These are phyloP conservation scores for Glycyrrhiza uralensis DNA, from an alignment of 306 rosid species.

Conservation along the genomic window DNA sequence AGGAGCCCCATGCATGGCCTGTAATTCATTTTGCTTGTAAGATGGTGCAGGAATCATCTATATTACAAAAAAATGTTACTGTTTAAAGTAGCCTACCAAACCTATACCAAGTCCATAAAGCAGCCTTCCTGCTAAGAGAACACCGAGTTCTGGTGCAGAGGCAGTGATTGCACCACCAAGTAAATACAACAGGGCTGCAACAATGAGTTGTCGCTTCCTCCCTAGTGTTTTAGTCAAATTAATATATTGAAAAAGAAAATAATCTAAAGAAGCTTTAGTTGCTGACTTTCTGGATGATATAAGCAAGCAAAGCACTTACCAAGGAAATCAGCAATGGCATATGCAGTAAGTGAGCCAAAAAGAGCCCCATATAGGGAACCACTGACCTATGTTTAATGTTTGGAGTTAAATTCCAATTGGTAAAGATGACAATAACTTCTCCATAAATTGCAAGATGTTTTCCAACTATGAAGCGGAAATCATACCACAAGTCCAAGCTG, in stretches of 20 bases:
- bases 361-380: conserved; percentile 98
- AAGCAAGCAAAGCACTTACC: conserved; percentile 46
- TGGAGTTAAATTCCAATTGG: conserved; percentile 5
- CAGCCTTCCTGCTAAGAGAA: conserved; percentile 81
- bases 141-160: conserved; percentile 62
- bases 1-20: conserved; percentile 99
- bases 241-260: conserved; percentile 27
- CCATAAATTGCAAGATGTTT: conserved; percentile 5
- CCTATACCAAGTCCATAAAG: conserved; percentile 95
- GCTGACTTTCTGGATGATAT: conserved; percentile 11
- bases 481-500: conserved; percentile 97
- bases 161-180: conserved; percentile 71
- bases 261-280: conserved; percentile 18
- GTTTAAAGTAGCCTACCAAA: conserved; percentile 56
- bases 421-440: neutral
- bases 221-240: conserved; percentile 43
- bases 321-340: conserved; percentile 80
- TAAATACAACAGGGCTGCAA: conserved; percentile 60
- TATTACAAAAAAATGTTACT: conserved; percentile 2
- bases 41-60: conserved; percentile 17
- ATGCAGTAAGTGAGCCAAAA: conserved; percentile 78
- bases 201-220: conserved; percentile 77
- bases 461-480: conserved; percentile 10
- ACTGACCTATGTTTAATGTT: conserved; percentile 58
- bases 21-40: conserved; percentile 28